A percentile compares a stretch with the other conserved stretches of the same genome.
Evolutionary conservation across 2,329 filamentous ascomycete species (phyloP).

Genomic region (Colletotrichum sp.): DNA sequence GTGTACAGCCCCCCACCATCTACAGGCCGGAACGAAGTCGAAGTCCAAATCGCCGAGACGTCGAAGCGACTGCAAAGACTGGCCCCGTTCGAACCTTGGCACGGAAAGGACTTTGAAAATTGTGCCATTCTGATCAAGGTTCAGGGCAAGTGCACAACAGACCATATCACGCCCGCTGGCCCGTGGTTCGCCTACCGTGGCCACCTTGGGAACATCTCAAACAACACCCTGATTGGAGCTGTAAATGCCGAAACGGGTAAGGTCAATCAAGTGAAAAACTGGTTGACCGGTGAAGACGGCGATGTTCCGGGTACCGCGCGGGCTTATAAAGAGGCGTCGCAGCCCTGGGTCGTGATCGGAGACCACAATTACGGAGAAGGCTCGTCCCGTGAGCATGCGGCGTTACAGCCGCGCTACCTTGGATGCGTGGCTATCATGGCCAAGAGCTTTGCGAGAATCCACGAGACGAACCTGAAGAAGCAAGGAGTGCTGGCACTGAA

Average conservation of each 20-base stretch:
- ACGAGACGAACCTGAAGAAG: constrained; percentile 95
- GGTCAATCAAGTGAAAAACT: constrained; percentile 65
- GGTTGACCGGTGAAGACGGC: constrained; percentile 58
- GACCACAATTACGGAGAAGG: constrained; percentile 78
- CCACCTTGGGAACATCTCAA: constrained; percentile 81
- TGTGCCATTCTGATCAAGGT: constrained; percentile 79
- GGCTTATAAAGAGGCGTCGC: constrained; percentile 66
- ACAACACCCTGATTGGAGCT: constrained; percentile 69
- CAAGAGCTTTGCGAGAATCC: constrained; percentile 84
- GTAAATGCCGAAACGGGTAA: constrained; percentile 46
- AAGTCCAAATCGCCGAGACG: constrained; percentile 70
- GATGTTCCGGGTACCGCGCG: constrained; percentile 75
- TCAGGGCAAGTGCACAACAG: constrained; percentile 78
- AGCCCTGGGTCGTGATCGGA: constrained; percentile 30
- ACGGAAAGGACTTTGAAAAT: constrained; percentile 70
- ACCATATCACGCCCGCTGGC: constrained; percentile 80
- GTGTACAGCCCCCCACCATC: constrained; percentile 66
- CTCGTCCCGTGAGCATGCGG: constrained; percentile 83
- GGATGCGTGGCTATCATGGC: constrained; percentile 83
- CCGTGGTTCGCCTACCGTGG: constrained; percentile 82
- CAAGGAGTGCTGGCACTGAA: constrained; percentile 61
- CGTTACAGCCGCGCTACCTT: constrained; percentile 83
- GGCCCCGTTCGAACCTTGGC: constrained; percentile 70
- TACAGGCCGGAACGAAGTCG: constrained; percentile 41
- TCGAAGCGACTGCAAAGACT: constrained; percentile 78